These are phyloP conservation scores for Trifolium repens DNA, from an alignment of 306 rosid species.

Conservation along the genomic window DNA sequence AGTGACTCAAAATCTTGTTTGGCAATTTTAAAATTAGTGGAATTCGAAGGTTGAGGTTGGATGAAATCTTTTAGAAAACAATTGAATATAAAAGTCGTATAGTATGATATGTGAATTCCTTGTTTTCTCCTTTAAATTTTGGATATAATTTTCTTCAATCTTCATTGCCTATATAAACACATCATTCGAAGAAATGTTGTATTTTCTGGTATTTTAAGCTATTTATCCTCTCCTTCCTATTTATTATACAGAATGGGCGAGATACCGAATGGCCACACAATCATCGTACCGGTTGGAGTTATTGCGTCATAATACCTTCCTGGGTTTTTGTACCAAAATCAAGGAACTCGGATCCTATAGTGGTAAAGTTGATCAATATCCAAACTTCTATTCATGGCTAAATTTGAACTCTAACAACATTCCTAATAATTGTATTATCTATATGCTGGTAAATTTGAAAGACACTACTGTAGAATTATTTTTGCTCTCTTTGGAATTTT, in stretches of 20 bases:
- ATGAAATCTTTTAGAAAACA: conserved; percentile 10
- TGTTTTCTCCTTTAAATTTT: not conserved
- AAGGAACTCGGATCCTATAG: conserved; percentile 84
- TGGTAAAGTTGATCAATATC: conserved; percentile 64
- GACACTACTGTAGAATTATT: not conserved
- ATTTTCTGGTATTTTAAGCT: conserved; percentile 33
- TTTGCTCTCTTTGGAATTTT: conserved; percentile 21
- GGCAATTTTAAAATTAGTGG: conserved; percentile 1
- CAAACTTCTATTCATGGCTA: conserved; percentile 45
- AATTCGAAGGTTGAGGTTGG: not conserved
- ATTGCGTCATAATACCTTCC: conserved; percentile 77
- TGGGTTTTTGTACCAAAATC: conserved; percentile 86
- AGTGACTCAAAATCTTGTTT: conserved; percentile 2
- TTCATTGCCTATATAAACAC: conserved; percentile 5
- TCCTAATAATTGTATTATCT: not conserved
- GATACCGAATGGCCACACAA: conserved; percentile 92
- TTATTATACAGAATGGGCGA: conserved; percentile 75
- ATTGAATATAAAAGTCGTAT: conserved; percentile 2
- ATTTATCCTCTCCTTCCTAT: conserved; percentile 30
- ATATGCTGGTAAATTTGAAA: conserved; percentile 19
- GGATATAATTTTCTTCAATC: conserved; percentile 16
- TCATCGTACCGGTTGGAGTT: conserved; percentile 86
- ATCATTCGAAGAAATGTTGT: conserved; percentile 13
- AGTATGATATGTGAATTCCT: not conserved
- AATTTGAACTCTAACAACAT: not conserved